These are phyloP conservation scores for Cytospora mali DNA, from an alignment of 2,329 filamentous ascomycete genomes.

Conservation along the genomic window DNA sequence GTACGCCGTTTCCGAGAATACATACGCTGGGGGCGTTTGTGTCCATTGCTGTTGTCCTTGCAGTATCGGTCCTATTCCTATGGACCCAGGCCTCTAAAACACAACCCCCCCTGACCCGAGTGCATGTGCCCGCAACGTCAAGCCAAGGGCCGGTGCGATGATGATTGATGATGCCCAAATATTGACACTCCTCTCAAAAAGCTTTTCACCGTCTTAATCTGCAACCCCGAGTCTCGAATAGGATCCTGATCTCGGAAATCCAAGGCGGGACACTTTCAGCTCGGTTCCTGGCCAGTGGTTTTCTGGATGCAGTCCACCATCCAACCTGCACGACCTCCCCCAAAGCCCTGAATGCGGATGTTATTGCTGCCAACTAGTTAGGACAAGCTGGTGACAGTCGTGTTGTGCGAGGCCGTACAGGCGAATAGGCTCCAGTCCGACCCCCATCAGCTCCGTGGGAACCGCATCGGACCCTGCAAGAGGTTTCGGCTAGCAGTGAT, in stretches of 20 bases:
- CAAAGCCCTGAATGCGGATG: constrained; percentile 15
- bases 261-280: background rate
- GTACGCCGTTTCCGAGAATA: constrained; percentile 15
- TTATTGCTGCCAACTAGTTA: constrained; percentile 6
- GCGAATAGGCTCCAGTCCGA: constrained; percentile 25
- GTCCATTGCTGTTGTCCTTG: background rate
- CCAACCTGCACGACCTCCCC: constrained; percentile 7
- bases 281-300: background rate
- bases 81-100: constrained; percentile 10
- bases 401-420: constrained; percentile 12
- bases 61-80: constrained; percentile 3
- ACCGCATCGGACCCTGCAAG: constrained; percentile 14
- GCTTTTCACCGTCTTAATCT: constrained; percentile 4
- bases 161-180: constrained; percentile 10
- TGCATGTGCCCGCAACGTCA: constrained; percentile 14
- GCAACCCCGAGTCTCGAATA: background rate
- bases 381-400: constrained; percentile 2
- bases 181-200: constrained; percentile 9
- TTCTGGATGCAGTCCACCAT: background rate
- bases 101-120: constrained; percentile 9
- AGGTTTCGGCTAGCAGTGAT: constrained; percentile 21
- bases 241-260: background rate
- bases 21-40: background rate
- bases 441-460: background rate
- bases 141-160: background rate